Evolutionary conservation across 2,329 filamentous ascomycete genomes (phyloP).

Genomic region (Podosphaera xanthii): DNA sequence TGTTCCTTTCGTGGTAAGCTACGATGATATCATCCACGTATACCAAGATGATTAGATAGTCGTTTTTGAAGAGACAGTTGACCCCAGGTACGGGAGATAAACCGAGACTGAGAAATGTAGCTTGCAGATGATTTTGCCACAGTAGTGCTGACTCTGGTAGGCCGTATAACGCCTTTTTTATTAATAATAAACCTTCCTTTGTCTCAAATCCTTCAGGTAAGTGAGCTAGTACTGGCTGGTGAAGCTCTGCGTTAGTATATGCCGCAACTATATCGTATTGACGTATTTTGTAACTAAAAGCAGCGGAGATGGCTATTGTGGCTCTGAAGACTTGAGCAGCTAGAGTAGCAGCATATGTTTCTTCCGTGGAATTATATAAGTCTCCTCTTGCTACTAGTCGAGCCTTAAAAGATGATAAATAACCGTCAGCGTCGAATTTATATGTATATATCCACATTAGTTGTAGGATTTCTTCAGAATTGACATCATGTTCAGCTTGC

Average conservation of each 20-base stretch:
- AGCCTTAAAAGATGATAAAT: conserved; percentile 9
- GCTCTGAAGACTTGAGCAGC: neutral
- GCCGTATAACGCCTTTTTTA: neutral
- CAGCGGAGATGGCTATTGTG: neutral
- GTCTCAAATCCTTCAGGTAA: neutral
- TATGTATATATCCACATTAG: conserved; percentile 3
- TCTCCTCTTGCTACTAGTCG: conserved; percentile 10
- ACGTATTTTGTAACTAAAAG: neutral
- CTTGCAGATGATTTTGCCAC: neutral
- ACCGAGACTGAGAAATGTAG: neutral
- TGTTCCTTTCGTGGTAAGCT: too few species aligned
- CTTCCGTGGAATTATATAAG: conserved; percentile 3
- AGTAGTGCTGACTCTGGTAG: neutral
- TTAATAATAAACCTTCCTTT: too few species aligned
- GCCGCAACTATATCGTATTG: neutral
- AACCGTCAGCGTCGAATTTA: conserved; percentile 11
- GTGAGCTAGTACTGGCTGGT: neutral
- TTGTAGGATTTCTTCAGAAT: too few species aligned
- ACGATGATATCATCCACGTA: too few species aligned
- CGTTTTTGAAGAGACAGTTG: neutral
- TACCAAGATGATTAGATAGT: too few species aligned
- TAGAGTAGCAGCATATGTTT: neutral
- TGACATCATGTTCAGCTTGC: too few species aligned
- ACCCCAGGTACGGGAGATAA: neutral
- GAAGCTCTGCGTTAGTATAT: neutral